phyloP scores from a whole-genome alignment of 805 yeast species.

The Kodamaea fukazawae region DNA sequence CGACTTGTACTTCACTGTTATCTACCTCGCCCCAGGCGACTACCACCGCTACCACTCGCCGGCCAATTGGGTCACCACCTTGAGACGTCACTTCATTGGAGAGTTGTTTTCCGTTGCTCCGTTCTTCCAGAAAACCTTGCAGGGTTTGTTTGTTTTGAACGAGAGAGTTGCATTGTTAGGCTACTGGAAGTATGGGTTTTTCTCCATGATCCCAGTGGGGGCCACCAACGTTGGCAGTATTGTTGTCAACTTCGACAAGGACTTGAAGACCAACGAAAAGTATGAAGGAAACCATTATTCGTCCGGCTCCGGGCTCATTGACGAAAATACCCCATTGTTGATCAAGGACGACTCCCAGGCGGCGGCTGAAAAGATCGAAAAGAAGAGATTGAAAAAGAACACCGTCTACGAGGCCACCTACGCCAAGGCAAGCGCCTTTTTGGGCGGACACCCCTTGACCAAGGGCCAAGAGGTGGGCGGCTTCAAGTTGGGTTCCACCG shows the following conservation, averaged over 20 bases:
- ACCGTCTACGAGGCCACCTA: constrained; percentile 95
- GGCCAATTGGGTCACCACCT: constrained; percentile 88
- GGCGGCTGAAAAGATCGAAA: constrained; percentile 14
- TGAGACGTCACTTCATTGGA: constrained; percentile 94
- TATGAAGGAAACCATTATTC: constrained; percentile 49
- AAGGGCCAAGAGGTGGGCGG: constrained; percentile 98
- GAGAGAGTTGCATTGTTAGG: constrained; percentile 96
- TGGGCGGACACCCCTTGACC: constrained; percentile 84
- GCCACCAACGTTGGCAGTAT: constrained; percentile 98
- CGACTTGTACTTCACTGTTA: constrained; percentile 80
- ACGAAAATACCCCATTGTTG: constrained; percentile 34
- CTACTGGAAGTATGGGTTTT: constrained; percentile 94
- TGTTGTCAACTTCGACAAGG: constrained; percentile 85
- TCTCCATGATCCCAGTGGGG: constrained; percentile 98
- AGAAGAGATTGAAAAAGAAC: constrained; percentile 54
- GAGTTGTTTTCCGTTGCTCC: constrained; percentile 96
- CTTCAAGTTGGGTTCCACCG: constrained; percentile 91
- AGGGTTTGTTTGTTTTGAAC: constrained; percentile 83
- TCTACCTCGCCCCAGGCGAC: constrained; percentile 96
- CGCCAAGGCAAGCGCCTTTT: constrained; percentile 65
- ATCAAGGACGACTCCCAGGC: constrained; percentile 10
- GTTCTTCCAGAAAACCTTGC: constrained; percentile 83
- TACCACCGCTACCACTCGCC: constrained; percentile 98
- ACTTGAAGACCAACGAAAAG: constrained; percentile 76
- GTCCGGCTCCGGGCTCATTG: constrained; percentile 11